Evolutionary conservation across 345 rosid genomes (phyloP).

Genomic region (Rhodamnia argentea): DNA sequence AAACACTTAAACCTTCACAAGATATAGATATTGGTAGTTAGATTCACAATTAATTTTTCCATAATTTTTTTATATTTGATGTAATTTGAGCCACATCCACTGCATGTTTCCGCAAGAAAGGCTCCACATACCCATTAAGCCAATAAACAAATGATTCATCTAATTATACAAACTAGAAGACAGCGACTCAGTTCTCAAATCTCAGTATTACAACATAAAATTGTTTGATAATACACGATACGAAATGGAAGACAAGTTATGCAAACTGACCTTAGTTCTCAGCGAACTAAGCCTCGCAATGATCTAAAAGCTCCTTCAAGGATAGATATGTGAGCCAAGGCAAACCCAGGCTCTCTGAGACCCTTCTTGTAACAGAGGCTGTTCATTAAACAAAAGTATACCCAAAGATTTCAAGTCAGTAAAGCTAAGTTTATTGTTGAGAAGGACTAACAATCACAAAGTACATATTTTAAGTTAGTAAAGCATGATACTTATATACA

Average conservation of each 20-base stretch:
- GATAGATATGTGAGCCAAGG: not conserved
- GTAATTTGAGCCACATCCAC: not conserved
- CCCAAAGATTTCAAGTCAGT: not conserved
- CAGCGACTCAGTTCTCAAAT: not conserved
- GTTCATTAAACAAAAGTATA: not conserved
- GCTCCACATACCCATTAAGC: not conserved
- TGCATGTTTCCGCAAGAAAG: not conserved
- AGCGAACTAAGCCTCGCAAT: not conserved
- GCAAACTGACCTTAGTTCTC: not conserved
- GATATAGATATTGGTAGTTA: not conserved
- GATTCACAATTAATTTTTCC: not conserved
- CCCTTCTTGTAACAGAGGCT: not conserved
- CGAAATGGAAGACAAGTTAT: not conserved
- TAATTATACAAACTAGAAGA: not conserved
- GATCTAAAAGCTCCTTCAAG: not conserved
- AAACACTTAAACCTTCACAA: not conserved
- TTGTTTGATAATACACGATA: not conserved
- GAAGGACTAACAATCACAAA: not conserved
- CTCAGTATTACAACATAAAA: not conserved
- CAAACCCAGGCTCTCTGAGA: not conserved
- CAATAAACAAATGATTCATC: not conserved
- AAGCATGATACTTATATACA: not conserved
- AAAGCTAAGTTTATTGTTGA: not conserved
- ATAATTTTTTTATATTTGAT: not conserved
- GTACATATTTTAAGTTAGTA: not conserved